These are phyloP conservation scores for Plasmodium gonderi DNA, from an alignment of 169 alveolate species.

Conservation along the genomic window DNA sequence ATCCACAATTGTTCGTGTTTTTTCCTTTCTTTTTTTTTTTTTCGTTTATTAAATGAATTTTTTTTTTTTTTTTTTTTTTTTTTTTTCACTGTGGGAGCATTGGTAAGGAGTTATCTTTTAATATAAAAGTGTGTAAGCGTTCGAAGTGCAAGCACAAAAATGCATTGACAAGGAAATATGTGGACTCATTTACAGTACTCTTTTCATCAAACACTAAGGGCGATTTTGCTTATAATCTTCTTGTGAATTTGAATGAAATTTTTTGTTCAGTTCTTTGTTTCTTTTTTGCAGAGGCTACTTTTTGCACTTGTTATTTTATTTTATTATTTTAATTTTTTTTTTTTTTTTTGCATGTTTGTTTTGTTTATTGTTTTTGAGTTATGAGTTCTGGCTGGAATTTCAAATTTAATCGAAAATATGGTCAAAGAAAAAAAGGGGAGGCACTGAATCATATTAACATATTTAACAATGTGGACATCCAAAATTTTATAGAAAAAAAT, in stretches of 20 bases:
- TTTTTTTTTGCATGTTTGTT: not conserved
- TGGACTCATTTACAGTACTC: not conserved
- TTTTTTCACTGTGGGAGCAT: not conserved
- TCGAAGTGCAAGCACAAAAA: not conserved
- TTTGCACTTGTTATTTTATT: not conserved
- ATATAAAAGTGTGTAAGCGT: not conserved
- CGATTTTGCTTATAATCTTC: not conserved
- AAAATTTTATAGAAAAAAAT: not conserved
- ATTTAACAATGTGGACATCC: conserved; percentile 10
- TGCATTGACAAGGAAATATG: not conserved
- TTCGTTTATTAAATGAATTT: not conserved
- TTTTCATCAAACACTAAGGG: not conserved
- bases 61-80: not conserved
- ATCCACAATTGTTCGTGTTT: not conserved
- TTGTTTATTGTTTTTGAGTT: conserved; percentile 13
- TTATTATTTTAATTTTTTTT: not conserved
- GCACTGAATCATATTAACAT: conserved; percentile 22
- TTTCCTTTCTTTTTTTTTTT: not conserved
- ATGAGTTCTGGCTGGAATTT: conserved; percentile 77
- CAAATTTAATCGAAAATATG: conserved; percentile 17
- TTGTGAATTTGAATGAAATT: not conserved
- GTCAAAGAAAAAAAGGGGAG: conserved; percentile 13
- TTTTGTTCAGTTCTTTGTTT: not conserved
- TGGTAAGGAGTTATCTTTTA: not conserved
- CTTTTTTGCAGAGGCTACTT: not conserved